Conservation (phyloP, 2,329 filamentous ascomycete genomes). For the Capronia epimyces region DNA sequence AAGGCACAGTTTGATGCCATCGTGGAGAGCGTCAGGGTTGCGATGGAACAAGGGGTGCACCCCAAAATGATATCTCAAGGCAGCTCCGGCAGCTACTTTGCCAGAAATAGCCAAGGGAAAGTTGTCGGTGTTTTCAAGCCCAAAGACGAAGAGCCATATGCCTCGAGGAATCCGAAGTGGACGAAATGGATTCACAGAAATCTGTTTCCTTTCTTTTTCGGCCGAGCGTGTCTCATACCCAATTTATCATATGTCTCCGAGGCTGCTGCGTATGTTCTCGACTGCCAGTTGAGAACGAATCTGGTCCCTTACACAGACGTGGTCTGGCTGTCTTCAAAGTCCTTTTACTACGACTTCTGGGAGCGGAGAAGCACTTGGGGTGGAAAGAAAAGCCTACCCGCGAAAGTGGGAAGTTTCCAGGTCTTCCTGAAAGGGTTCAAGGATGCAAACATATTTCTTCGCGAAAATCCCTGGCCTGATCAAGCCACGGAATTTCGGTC, state of each 20-base stretch:
- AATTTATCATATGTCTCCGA: conserved; percentile 98
- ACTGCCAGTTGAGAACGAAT: conserved; percentile 81
- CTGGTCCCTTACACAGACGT: conserved; percentile 96
- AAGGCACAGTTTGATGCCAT: conserved; percentile 78
- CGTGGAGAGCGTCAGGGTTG: conserved; percentile 81
- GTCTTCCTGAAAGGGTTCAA: conserved; percentile 96
- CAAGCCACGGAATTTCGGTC: conserved; percentile 66
- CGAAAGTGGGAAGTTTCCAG: conserved; percentile 93
- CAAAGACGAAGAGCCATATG: conserved; percentile 97
- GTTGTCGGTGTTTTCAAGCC: conserved; percentile 98
- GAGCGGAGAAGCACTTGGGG: conserved; percentile 81
- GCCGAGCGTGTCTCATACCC: conserved; percentile 88
- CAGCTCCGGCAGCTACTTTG: conserved; percentile 97
- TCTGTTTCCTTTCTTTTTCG: conserved; percentile 94
- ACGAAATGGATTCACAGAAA: conserved; percentile 99
- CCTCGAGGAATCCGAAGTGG: conserved; percentile 96
- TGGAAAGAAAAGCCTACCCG: conserved; percentile 77
- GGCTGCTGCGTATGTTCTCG: conserved; percentile 91
- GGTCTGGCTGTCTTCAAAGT: conserved; percentile 88
- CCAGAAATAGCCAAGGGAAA: conserved; percentile 82
- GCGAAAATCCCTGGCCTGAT: conserved; percentile 95
- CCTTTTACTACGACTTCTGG: conserved; percentile 98
- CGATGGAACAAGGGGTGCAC: conserved; percentile 85
- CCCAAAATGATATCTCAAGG: conserved; percentile 95
- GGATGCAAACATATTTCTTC: conserved; percentile 90